Evolutionary conservation across 371 early-diverging fungal genomes (phyloP).

Genomic region (Sporodiniella umbellata): DNA sequence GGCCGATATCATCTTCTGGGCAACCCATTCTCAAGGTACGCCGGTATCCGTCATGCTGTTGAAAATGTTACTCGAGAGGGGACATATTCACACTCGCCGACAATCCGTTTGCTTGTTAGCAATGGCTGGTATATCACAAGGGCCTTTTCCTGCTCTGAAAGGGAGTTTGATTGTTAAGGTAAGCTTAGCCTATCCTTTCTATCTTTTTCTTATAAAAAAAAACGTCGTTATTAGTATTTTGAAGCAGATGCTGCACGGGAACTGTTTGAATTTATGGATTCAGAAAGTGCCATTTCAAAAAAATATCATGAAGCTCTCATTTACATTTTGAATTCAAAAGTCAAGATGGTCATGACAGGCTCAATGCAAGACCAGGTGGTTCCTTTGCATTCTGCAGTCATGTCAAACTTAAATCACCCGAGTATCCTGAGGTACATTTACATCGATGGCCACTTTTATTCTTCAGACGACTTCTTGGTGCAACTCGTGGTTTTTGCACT

Average conservation of each 20-base stretch:
- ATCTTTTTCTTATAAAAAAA: no score
- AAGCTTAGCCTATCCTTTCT: constrained; percentile 2
- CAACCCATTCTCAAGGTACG: constrained; percentile 93
- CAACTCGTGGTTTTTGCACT: constrained; percentile 83
- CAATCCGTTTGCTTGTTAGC: constrained; percentile 80
- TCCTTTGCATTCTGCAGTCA: constrained; percentile 92
- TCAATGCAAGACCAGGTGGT: constrained; percentile 95
- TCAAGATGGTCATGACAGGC: constrained; percentile 69
- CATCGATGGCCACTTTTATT: constrained; percentile 77
- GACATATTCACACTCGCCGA: constrained; percentile 60
- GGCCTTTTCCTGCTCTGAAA: constrained; percentile 85
- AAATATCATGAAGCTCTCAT: constrained; percentile 72
- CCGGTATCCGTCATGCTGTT: constrained; percentile 86
- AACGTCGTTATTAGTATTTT: no score
- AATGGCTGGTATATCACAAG: constrained; percentile 93
- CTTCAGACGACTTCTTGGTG: constrained; percentile 81
- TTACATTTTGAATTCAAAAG: constrained; percentile 63
- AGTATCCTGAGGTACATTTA: constrained; percentile 88
- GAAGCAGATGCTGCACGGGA: constrained; percentile 91
- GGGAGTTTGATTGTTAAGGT: constrained; percentile 78
- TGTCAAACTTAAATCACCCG: constrained; percentile 86
- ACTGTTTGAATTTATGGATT: constrained; percentile 90
- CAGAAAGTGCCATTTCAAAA: constrained; percentile 61
- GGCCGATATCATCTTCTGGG: constrained; percentile 85
- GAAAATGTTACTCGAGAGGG: constrained; percentile 67